A percentile compares a stretch with the other conserved stretches of the same genome.
phyloP scores from a whole-genome alignment of 1,139 yeast species.

The Pneumocystis murina region DNA sequence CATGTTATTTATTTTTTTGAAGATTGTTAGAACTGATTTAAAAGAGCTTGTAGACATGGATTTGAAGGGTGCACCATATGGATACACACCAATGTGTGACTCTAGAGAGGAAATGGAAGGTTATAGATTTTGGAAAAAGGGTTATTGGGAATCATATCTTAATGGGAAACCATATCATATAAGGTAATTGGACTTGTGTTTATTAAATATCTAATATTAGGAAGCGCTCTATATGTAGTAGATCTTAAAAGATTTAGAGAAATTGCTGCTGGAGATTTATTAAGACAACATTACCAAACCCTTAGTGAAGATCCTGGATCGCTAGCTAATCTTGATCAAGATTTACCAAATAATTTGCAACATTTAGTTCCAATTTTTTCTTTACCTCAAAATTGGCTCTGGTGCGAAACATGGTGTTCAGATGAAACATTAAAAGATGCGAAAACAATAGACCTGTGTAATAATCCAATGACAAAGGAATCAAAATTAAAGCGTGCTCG shows the following conservation, averaged over 20 bases:
- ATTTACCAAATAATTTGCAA: conserved; percentile 65
- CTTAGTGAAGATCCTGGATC: conserved; percentile 68
- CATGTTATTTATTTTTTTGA: not conserved
- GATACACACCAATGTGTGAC: conserved; percentile 79
- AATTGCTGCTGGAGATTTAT: conserved; percentile 56
- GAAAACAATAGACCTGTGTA: conserved; percentile 68
- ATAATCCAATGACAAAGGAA: conserved; percentile 68
- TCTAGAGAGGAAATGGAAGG: conserved; percentile 71
- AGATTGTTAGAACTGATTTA: conserved; percentile 55
- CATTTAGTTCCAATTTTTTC: conserved; percentile 49
- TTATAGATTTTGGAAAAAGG: conserved; percentile 80
- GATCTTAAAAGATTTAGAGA: conserved; percentile 55
- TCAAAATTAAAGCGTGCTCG: conserved; percentile 59
- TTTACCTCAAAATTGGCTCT: conserved; percentile 68
- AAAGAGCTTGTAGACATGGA: conserved; percentile 50
- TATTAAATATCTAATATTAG: not conserved
- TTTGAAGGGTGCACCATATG: conserved; percentile 66
- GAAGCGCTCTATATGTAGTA: conserved; percentile 65
- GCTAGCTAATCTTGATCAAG: conserved; percentile 75
- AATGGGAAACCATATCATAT: conserved; percentile 54
- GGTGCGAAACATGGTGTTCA: conserved; percentile 94
- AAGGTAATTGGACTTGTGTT: conserved; percentile 3
- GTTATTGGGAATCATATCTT: conserved; percentile 67
- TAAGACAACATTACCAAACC: conserved; percentile 77
- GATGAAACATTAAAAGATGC: conserved; percentile 46